Evolutionary conservation across 352 stramenopile species (phyloP).

Genomic region (Bremia lactucae): DNA sequence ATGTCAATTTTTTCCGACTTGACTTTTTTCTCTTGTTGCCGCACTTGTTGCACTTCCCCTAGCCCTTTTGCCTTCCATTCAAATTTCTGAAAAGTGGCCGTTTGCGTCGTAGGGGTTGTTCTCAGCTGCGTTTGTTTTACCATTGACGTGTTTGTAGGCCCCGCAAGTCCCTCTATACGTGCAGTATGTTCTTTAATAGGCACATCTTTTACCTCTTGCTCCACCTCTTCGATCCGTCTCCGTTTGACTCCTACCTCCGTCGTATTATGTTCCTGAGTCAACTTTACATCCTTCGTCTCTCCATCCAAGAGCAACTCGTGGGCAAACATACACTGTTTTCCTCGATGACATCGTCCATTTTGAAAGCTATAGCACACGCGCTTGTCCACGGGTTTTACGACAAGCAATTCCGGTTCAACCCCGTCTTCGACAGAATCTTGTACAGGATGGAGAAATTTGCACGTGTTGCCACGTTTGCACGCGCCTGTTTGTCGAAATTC

Average conservation of each 20-base stretch:
- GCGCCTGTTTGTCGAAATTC: slow-evolving; percentile 62
- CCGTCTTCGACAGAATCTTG: slow-evolving; percentile 6
- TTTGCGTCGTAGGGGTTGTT: slow-evolving; percentile 1
- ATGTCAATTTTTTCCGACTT: slow-evolving; percentile 60
- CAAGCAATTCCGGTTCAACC: slow-evolving; percentile 4
- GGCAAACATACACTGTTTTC: slow-evolving; percentile 52
- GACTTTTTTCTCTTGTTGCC: slow-evolving; percentile 15
- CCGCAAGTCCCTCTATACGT: slow-evolving; percentile 17
- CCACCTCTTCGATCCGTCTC: slow-evolving; percentile 16
- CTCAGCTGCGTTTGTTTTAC: slow-evolving; percentile 9
- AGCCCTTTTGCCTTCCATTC: slow-evolving; percentile 25
- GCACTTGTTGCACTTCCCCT: slow-evolving; percentile 1
- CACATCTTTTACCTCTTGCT: slow-evolving; percentile 14
- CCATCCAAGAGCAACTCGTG: slow-evolving; percentile 40
- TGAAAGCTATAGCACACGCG: slow-evolving; percentile 67
- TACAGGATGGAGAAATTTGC: slow-evolving; percentile 51
- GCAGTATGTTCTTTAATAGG: slow-evolving; percentile 2
- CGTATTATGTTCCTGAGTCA: slow-evolving; percentile 11
- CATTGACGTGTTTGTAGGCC: slow-evolving; percentile 33
- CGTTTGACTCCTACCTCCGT: slow-evolving; percentile 19
- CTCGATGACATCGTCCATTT: slow-evolving; percentile 64
- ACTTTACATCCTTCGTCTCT: slow-evolving; percentile 4
- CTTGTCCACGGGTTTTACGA: slow-evolving; percentile 23
- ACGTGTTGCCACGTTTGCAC: slow-evolving; percentile 62
- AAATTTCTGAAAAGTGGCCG: slow-evolving; percentile 12